Percentiles rank a stretch among this genome's conserved stretches.
Evolutionary conservation across 1,284 basidiomycete species (phyloP).

Genomic region (Moesziomyces sp.): DNA sequence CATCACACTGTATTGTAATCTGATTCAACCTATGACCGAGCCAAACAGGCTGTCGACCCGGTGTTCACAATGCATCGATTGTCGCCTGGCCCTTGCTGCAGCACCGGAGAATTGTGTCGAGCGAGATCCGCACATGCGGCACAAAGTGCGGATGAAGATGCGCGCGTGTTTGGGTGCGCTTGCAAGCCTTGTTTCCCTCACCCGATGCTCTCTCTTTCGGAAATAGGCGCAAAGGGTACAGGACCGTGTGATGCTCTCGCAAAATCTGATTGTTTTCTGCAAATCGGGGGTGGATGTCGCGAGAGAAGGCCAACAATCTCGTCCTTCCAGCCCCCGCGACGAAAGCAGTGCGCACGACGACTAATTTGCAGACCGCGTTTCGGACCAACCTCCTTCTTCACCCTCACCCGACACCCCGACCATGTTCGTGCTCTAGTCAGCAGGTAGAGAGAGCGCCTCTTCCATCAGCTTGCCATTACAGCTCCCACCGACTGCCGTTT

Average conservation of each 20-base stretch:
- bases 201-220: too few species aligned
- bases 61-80: too few species aligned
- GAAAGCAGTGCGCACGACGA: not conserved
- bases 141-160: not conserved
- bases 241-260: not conserved
- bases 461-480: not conserved
- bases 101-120: too few species aligned
- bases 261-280: conserved; percentile 1
- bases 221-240: too few species aligned
- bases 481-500: not conserved
- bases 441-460: not conserved
- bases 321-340: conserved; percentile 9
- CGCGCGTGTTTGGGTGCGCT: not conserved
- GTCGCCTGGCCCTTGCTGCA: too few species aligned
- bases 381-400: conserved; percentile 14
- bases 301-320: conserved; percentile 10
- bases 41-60: too few species aligned
- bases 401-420: conserved; percentile 3
- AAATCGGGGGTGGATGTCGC: conserved; percentile 6
- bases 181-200: not conserved
- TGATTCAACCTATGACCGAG: too few species aligned
- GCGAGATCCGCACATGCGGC: too few species aligned
- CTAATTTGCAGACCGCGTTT: not conserved
- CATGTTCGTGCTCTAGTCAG: not conserved
- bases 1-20: not conserved